A percentile compares a stretch with the other conserved stretches of the same genome.
phyloP scores from a whole-genome alignment of 2,329 filamentous ascomycete species.

The Arthrobotrys iridis region DNA sequence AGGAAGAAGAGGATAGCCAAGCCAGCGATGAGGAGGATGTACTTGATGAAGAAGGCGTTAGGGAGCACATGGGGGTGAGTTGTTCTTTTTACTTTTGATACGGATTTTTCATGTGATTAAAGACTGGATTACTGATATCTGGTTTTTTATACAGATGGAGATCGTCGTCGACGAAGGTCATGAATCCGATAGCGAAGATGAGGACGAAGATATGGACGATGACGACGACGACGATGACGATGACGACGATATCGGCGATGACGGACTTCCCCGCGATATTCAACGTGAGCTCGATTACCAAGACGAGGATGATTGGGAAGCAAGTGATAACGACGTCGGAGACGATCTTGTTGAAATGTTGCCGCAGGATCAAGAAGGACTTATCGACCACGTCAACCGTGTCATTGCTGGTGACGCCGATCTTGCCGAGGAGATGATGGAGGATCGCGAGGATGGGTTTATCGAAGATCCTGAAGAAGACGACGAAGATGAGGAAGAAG shows the following conservation, averaged over 20 bases:
- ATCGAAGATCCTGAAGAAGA: conserved; percentile 68
- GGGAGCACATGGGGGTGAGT: conserved; percentile 58
- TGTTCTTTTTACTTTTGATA: not conserved
- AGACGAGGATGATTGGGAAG: conserved; percentile 68
- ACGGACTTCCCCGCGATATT: conserved; percentile 30
- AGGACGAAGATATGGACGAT: conserved; percentile 69
- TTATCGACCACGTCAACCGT: conserved; percentile 53
- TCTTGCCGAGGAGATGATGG: conserved; percentile 56
- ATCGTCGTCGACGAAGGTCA: conserved; percentile 81
- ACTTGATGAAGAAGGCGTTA: conserved; percentile 50
- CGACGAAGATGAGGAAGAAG: conserved; percentile 63
- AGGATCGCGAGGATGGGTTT: conserved; percentile 58
- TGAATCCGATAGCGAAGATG: conserved; percentile 72
- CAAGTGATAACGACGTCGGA: conserved; percentile 65
- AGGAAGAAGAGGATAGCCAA: conserved; percentile 89
- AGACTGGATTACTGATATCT: conserved; percentile 5
- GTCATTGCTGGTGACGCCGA: conserved; percentile 56
- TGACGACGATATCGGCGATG: conserved; percentile 64
- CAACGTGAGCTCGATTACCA: conserved; percentile 59
- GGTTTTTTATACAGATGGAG: conserved; percentile 68
- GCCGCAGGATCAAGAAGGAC: conserved; percentile 67
- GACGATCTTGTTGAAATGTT: conserved; percentile 65
- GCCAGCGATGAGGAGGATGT: conserved; percentile 87
- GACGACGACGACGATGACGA: conserved; percentile 71
- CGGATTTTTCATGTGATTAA: not conserved